Evolutionary conservation across 176 grass and related monocot genomes (phyloP), one percentile per base, ranked within the genome.

Genomic region (Alopecurus myosuroides): DNA sequence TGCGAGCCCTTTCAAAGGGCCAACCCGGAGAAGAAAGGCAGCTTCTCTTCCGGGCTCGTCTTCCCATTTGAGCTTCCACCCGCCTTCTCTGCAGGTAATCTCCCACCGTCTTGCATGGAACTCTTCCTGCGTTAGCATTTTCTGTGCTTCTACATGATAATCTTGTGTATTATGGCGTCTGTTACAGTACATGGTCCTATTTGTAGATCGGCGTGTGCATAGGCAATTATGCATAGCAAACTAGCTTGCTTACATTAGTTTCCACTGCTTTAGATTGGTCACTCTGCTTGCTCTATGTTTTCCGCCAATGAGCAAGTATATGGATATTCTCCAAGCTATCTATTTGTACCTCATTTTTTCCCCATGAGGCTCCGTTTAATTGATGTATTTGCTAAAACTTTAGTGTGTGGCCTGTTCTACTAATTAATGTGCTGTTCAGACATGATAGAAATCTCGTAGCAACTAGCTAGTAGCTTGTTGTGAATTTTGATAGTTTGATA

Each of bases 1-100:
- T 72, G 69, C 40, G 40, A 72, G 6, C 11, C 69, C 40, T 72
- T 17, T 7, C 12, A 72, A 25, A 22, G 12, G 11, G 37, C 66
- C 62, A 65, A 33, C 30, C 3, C 65, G 26, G 4, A 40, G 0
- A 69, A 70, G 20, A 70, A n/a, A 40, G 66, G 20, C 36, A 20
- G 66, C 35, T 69, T 13, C 66, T 41, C 34, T 29, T 73, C 70
- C 14, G 25, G 70, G 70, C n/a, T n/a, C n/a, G n/a, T n/a, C n/a
- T n/a, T n/a, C n/a, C n/a, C n/a, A 18, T 73, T 73, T 73, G 70
- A 73, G 41, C 40, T 73, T 42, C 70, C 41, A 28, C 70, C 70
- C 23, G 14, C 23, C 23, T 29, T 46, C 41, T 41, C 70, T 15
- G 1, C 12, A 17, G 70, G 70, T 73, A 42, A 71, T 44, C 37